Evolutionary conservation across 495 filamentous ascomycete species (phyloP).

Genomic region (Penicillium waksmanii): DNA sequence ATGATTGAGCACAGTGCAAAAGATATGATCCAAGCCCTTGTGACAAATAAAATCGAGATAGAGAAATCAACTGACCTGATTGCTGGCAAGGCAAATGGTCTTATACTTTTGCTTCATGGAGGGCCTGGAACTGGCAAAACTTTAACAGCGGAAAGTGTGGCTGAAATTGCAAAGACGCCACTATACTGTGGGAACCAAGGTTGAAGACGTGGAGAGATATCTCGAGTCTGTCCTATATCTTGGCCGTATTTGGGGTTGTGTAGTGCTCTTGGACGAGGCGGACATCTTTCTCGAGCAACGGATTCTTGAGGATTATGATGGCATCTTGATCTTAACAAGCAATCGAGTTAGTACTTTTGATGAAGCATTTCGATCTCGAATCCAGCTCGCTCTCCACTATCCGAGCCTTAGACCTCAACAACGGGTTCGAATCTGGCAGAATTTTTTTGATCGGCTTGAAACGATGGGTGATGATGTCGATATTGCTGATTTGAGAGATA

Average conservation of each 20-base stretch:
- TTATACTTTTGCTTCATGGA: slow-evolving; percentile 57
- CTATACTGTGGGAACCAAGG: slow-evolving; percentile 41
- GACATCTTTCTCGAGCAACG: slow-evolving; percentile 60
- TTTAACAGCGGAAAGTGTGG: slow-evolving; percentile 38
- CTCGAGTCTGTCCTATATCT: slow-evolving; percentile 45
- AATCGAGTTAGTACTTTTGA: slow-evolving; percentile 55
- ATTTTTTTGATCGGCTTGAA: slow-evolving; percentile 34
- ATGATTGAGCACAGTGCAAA: slow-evolving; percentile 56
- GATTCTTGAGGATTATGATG: slow-evolving; percentile 59
- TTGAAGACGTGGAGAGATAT: slow-evolving; percentile 43
- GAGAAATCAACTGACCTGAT: slow-evolving; percentile 39
- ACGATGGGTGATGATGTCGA: slow-evolving; percentile 1
- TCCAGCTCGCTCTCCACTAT: slow-evolving; percentile 52
- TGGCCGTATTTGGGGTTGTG: slow-evolving; percentile 48
- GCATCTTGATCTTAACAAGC: slow-evolving; percentile 39
- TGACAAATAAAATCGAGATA: slow-evolving; percentile 32
- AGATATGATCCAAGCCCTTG: slow-evolving; percentile 55
- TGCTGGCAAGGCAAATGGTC: slow-evolving; percentile 43
- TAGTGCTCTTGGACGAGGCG: slow-evolving; percentile 60
- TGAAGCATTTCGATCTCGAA: slow-evolving; percentile 52
- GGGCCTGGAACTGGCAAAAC: slow-evolving; percentile 50
- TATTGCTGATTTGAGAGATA: slow-evolving; percentile 12
- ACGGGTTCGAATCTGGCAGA: slow-evolving; percentile 43
- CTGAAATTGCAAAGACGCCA: slow-evolving; percentile 29
- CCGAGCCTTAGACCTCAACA: slow-evolving; percentile 12